Base-by-base conservation (phyloP, 2,329 filamentous ascomycete genomes). In the Fusarium buharicum region DNA sequence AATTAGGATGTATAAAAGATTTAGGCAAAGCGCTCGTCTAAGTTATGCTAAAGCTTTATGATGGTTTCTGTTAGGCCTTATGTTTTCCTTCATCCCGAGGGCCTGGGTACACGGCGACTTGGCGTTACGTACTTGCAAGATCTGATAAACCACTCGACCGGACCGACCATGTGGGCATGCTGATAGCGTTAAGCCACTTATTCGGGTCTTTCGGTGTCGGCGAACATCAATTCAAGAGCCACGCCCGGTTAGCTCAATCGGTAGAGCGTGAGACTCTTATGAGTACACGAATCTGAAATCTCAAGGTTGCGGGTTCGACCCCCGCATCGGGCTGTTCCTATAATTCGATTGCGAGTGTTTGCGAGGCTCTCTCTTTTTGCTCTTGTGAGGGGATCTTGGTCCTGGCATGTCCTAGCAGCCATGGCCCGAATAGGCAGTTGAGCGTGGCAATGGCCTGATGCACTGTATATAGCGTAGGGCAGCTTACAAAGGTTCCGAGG, bases 251-350 rank as follows among this genome's bases (percentile, higher is more conserved):
- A 70, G 69, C 67, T 73, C 69, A 71, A 73, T 73, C 71, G 71
- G 70, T 87, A 88, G 85, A 88, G 85, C 85, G 85, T 87, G 81
- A 86, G 85, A 87, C 86, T 88, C 85, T 83, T 82, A 83, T 14
- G 69, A 71, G 70, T 69, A 64, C 70, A 52, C 70, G 44, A n/a
- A n/a, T n/a, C n/a, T n/a, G n/a, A 82, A 24, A 44, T 45, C 37
- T 37, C 10, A 33, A 27, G 30, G 30, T 31, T 31, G 30, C 13
- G 30, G 30, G 30, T 17, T 10, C 41, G 16, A 44, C 16, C 56
- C 55, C 40, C 46, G 55, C 41, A 36, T 28, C 27, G 27, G 27
- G 27, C 27, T 28, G 27, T 28, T 28, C 27, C 27, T 28, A 28
- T 28, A 28, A 28, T 28, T 28, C 27, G 27, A 28, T 28, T 28